A percentile compares a stretch with the other conserved stretches of the same genome.
These are phyloP conservation scores for Amanita pseudoporphyria DNA, from an alignment of 768 basidiomycete species.

Conservation along the genomic window DNA sequence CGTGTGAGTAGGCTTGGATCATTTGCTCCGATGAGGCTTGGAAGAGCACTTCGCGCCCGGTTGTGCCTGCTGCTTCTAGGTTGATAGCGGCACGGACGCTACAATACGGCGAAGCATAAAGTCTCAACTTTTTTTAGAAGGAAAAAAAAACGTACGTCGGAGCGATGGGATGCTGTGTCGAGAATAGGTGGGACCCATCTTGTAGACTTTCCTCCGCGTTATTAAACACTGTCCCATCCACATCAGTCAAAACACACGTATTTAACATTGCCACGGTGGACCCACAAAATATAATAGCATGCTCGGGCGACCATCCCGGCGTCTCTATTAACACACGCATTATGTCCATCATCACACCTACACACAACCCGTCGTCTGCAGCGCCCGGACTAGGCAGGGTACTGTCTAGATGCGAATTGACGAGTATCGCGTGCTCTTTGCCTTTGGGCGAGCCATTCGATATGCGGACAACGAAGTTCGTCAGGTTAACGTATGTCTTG, in stretches of 20 bases:
- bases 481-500: conserved; percentile 81
- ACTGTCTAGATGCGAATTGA: conserved; percentile 86
- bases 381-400: conserved; percentile 86
- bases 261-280: too few relatives aligned
- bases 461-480: conserved; percentile 82
- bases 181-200: conserved; percentile 89
- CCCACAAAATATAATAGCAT: conserved; percentile 79
- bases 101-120: conserved; percentile 1
- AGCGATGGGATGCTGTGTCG: conserved; percentile 77
- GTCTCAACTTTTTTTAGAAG: neutral
- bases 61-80: conserved; percentile 87
- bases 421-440: conserved; percentile 75
- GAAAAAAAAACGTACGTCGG: conserved; percentile 39
- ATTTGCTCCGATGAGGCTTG: conserved; percentile 95
- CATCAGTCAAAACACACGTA: too few relatives aligned
- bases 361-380: conserved; percentile 79
- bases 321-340: conserved; percentile 68
- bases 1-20: conserved; percentile 83
- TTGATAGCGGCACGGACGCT: conserved; percentile 85
- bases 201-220: conserved; percentile 92
- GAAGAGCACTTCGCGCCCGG: conserved; percentile 85
- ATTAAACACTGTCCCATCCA: conserved; percentile 64
- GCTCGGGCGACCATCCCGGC: conserved; percentile 59
- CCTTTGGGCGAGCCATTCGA: conserved; percentile 64
- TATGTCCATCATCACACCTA: conserved; percentile 88